Evolutionary conservation across 2,329 filamentous ascomycete genomes (phyloP), one percentile per base, ranked within the genome.

Genomic region (Bipolaris gigantea): DNA sequence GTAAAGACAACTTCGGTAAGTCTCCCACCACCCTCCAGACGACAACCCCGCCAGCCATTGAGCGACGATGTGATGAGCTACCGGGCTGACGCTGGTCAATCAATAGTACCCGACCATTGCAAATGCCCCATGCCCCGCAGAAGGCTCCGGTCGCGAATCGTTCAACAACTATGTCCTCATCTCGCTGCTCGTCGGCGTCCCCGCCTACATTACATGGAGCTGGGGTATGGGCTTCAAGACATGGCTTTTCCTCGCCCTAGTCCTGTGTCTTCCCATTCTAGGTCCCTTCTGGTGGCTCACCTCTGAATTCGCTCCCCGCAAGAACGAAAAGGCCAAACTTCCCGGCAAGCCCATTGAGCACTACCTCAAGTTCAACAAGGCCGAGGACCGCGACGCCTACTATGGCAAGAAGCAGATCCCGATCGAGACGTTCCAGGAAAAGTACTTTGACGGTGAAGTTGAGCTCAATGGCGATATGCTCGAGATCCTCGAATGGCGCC

Each of bases 401-500:
- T 82, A 83, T 64, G 90, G 90, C 75, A 83, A 83, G 75, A 89
- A 84, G 79, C 92, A 89, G 80, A 91, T 94, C 57, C 88, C 91
- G 50, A 88, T 95, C 81, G 88, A 96, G 80, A 95, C 91, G 21
- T 97, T 97, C 82, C 87, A 95, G 74, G 92, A 97, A 78, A 96
- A 93, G 89, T 97, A 97, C 83, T 96, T 97, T 77, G 89, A 94
- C 72, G 91, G 90, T 55, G 87, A 96, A 54, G 92, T 96, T 60
- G 91, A 96, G 66, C 93, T 97, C 83, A 97, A 96, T 76, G 92
- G 92, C 54, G 94, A 97, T 77, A 85, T 83, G 69, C 83, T 97
- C 59, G 93, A 97, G 72, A 81, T 90, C 43, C 79, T 97, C 76
- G 94, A 97, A 78, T 94, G 94, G 80, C 84, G 94, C 71, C 93